These are phyloP conservation scores for Pelargonium citronellum DNA, from an alignment of 441 rosid genomes.

Conservation along the genomic window DNA sequence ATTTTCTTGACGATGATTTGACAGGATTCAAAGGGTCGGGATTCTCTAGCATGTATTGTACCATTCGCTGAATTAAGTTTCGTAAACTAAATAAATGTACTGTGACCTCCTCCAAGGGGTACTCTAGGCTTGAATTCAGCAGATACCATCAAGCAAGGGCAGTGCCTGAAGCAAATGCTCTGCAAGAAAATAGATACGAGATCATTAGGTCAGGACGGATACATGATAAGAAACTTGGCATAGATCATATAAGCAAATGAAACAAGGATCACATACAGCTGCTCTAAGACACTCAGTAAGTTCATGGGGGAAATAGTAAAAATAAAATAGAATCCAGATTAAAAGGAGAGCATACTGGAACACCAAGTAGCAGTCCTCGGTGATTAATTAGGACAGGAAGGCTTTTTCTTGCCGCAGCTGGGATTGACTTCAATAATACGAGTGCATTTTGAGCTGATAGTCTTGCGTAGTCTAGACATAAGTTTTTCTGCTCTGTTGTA, in stretches of 20 bases:
- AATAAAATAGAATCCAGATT: neutral
- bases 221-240: neutral
- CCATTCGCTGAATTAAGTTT: neutral
- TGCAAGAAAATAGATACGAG: slow-evolving; percentile 26
- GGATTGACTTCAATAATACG: slow-evolving; percentile 47
- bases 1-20: too few species aligned
- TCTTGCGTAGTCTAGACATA: slow-evolving; percentile 30
- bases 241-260: too few species aligned
- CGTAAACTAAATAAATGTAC: slow-evolving; percentile 48
- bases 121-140: slow-evolving; percentile 67
- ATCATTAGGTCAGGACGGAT: slow-evolving; percentile 8
- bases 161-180: slow-evolving; percentile 65
- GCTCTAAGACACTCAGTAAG: neutral
- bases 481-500: slow-evolving; percentile 22
- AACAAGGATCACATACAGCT: neutral
- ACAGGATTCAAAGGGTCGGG: too few species aligned
- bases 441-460: slow-evolving; percentile 51
- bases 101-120: slow-evolving; percentile 81
- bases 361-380: slow-evolving; percentile 49
- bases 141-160: slow-evolving; percentile 50
- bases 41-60: too few species aligned
- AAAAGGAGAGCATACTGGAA: slow-evolving; percentile 52
- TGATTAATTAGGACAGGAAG: slow-evolving; percentile 59
- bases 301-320: neutral
- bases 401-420: slow-evolving; percentile 73